Percentiles rank a stretch among this genome's conserved stretches.
Conservation (phyloP, 805 yeast genomes). For the Scheffersomyces coipomensis region DNA sequence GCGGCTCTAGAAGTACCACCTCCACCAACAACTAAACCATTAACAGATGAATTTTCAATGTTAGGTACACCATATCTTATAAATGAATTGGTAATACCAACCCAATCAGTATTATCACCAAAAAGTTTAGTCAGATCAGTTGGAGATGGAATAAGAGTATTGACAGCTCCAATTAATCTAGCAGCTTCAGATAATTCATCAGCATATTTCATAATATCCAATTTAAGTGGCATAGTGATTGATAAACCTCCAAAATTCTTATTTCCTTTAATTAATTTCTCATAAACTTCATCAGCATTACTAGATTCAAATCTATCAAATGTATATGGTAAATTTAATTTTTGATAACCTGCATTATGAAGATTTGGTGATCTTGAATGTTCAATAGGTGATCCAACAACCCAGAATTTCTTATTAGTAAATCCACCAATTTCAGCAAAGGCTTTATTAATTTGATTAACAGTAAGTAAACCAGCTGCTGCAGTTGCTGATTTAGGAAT, state of each 20-base stretch:
- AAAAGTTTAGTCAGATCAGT: slow-evolving; percentile 40
- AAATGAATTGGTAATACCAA: slow-evolving; percentile 77
- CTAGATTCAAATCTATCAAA: slow-evolving; percentile 70
- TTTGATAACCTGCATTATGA: slow-evolving; percentile 75
- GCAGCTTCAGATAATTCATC: slow-evolving; percentile 76
- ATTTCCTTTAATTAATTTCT: slow-evolving; percentile 42
- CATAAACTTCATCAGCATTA: slow-evolving; percentile 55
- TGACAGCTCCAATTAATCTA: slow-evolving; percentile 84
- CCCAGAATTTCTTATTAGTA: slow-evolving; percentile 55
- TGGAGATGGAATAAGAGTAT: slow-evolving; percentile 65
- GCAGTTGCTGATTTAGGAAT: slow-evolving; percentile 57
- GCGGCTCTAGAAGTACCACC: slow-evolving; percentile 99
- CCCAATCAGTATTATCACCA: slow-evolving; percentile 97
- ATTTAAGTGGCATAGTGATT: slow-evolving; percentile 89
- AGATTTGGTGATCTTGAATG: slow-evolving; percentile 89
- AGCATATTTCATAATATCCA: slow-evolving; percentile 70
- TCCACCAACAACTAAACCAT: slow-evolving; percentile 88
- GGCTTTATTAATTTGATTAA: slow-evolving; percentile 61
- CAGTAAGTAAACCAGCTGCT: slow-evolving; percentile 77
- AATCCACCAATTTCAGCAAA: slow-evolving; percentile 64
- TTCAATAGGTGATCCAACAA: slow-evolving; percentile 77
- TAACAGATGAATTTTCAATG: slow-evolving; percentile 27
- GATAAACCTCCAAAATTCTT: slow-evolving; percentile 87
- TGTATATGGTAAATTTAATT: slow-evolving; percentile 73
- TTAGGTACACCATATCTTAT: slow-evolving; percentile 58